phyloP scores from a whole-genome alignment of 192 early-diverging fungal species.

The Backusella morwellensis region DNA sequence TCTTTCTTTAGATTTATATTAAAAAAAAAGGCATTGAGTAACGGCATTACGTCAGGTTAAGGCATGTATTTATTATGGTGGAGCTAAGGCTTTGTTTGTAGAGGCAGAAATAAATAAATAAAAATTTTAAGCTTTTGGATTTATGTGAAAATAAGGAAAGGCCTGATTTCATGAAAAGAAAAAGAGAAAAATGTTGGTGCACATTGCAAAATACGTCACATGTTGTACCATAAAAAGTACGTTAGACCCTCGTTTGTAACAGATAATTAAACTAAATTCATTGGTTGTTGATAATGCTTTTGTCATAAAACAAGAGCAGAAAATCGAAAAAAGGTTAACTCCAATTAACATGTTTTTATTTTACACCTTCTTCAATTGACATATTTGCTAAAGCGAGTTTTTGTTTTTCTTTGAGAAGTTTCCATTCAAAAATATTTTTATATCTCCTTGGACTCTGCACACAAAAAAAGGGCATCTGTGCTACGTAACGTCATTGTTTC shows the following conservation, averaged over 20 bases:
- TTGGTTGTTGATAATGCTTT: background rate
- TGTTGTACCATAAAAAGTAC: background rate
- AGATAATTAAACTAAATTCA: background rate
- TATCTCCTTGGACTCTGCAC: background rate
- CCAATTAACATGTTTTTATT: background rate
- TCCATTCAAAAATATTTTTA: background rate
- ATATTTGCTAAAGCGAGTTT: background rate
- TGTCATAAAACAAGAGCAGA: background rate
- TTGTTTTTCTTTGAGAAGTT: background rate
- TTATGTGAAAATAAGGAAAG: background rate
- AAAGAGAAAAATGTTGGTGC: background rate
- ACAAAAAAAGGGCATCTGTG: background rate
- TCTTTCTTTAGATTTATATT: background rate
- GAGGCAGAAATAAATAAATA: background rate
- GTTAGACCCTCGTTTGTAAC: background rate
- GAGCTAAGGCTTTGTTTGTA: background rate
- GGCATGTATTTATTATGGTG: background rate
- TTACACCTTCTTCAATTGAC: background rate
- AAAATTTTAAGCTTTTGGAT: background rate
- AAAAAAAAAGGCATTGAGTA: background rate
- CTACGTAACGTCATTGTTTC: background rate
- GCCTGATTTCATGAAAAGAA: background rate
- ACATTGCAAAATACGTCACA: background rate
- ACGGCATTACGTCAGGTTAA: constrained; percentile 5
- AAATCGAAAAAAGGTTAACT: background rate